Conservation (phyloP, 1,139 yeast species). For the Candida pseudoviswanathii region DNA sequence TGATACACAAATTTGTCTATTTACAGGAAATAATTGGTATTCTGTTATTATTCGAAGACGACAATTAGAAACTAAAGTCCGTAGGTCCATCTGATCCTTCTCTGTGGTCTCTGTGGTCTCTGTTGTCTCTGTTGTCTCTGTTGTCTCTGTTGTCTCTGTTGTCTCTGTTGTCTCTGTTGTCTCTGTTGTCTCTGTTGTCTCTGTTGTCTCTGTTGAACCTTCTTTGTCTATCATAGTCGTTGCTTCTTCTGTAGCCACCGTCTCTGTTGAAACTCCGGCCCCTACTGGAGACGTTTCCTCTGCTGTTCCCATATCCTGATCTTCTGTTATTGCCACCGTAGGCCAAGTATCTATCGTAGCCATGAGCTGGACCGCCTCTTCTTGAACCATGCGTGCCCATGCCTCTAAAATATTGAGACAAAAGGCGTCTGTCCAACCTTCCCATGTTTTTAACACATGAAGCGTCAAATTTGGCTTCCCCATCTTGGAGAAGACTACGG, state of each 20-base stretch:
- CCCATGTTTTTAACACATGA: no score
- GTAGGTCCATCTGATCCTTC: no score
- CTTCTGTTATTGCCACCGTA: neutral
- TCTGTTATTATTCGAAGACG: no score
- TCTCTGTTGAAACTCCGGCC: constrained; percentile 11
- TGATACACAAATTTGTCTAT: neutral
- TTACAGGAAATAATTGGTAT: neutral
- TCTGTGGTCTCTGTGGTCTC: constrained; percentile 4
- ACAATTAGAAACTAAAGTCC: no score
- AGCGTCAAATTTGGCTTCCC: constrained; percentile 8
- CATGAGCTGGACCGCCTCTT: neutral
- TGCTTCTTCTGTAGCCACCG: constrained; percentile 6
- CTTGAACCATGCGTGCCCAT: neutral
- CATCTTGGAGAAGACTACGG: constrained; percentile 18
- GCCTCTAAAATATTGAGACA: neutral
- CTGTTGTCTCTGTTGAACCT: neutral
- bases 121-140: constrained; percentile 1
- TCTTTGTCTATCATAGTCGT: constrained; percentile 3
- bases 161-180: constrained; percentile 2
- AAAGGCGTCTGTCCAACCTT: no score
- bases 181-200: constrained; percentile 1
- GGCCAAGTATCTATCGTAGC: neutral
- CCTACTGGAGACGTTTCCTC: constrained; percentile 2
- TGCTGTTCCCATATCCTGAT: neutral
- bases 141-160: neutral